Percentiles rank a stretch among this genome's conserved stretches.
Evolutionary conservation across 495 filamentous ascomycete species (phyloP).

Genomic region (Xylaria sp.): DNA sequence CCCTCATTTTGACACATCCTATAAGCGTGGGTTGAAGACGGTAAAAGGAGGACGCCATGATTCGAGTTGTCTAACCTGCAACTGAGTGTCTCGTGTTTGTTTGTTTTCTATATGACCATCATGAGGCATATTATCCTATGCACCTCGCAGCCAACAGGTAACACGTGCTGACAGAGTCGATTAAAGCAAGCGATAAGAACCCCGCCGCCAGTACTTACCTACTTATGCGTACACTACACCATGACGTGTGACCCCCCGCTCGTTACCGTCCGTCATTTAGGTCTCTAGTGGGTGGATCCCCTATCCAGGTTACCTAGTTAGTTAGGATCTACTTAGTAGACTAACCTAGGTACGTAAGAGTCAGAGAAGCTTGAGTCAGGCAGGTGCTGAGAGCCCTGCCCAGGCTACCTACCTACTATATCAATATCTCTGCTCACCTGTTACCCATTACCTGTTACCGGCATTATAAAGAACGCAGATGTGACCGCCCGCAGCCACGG

Average conservation of each 20-base stretch:
- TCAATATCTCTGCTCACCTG: not conserved
- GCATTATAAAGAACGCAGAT: not conserved
- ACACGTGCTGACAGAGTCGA: not conserved
- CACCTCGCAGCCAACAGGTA: not conserved
- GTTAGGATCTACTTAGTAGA: not conserved
- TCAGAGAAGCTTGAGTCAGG: no score
- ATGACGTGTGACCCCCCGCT: no score
- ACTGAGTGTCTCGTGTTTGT: not conserved
- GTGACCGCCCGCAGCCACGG: not conserved
- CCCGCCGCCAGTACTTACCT: not conserved
- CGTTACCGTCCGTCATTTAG: no score
- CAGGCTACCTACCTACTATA: not conserved
- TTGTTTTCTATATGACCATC: not conserved
- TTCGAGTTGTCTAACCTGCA: not conserved
- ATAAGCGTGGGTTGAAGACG: not conserved
- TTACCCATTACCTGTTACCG: no score
- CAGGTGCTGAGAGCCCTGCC: not conserved
- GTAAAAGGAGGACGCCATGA: not conserved
- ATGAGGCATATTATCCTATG: constrained; percentile 1
- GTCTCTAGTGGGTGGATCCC: no score
- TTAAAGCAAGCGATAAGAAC: not conserved
- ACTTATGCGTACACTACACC: no score
- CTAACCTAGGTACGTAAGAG: no score
- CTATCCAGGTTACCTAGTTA: no score
- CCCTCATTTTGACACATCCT: not conserved